phyloP scores from a whole-genome alignment of 164 flowering plant genomes.

The Chloranthus sessilifolius region DNA sequence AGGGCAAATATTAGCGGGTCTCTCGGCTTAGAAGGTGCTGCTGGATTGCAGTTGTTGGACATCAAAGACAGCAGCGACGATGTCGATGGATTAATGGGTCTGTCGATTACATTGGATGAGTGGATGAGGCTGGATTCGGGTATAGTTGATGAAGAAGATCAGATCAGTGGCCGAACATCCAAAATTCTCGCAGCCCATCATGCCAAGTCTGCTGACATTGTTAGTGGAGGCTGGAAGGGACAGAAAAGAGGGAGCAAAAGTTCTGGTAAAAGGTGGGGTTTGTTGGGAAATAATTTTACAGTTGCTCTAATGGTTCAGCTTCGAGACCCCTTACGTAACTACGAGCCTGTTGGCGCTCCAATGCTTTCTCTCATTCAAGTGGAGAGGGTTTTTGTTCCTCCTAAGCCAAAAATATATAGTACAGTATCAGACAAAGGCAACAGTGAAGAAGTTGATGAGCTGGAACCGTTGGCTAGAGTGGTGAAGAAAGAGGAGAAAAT shows the following conservation, averaged over 20 bases:
- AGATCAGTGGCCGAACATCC: slow-evolving; percentile 58
- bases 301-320: slow-evolving; percentile 93
- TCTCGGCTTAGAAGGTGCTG: slow-evolving; percentile 72
- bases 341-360: slow-evolving; percentile 91
- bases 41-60: slow-evolving; percentile 71
- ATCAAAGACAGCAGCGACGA: slow-evolving; percentile 56
- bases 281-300: slow-evolving; percentile 85
- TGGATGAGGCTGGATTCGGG: slow-evolving; percentile 94
- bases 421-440: slow-evolving; percentile 40
- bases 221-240: slow-evolving; percentile 46
- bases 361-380: slow-evolving; percentile 95
- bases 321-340: slow-evolving; percentile 87
- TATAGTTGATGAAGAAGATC: slow-evolving; percentile 62
- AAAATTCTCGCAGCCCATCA: slow-evolving; percentile 89
- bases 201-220: slow-evolving; percentile 44
- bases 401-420: slow-evolving; percentile 68
- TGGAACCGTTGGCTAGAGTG: slow-evolving; percentile 18
- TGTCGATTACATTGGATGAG: slow-evolving; percentile 85
- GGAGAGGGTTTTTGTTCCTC: slow-evolving; percentile 79
- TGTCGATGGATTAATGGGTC: slow-evolving; percentile 79
- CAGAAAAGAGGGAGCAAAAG: slow-evolving; percentile 48
- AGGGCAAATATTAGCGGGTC: slow-evolving; percentile 41
- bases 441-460: slow-evolving; percentile 45
- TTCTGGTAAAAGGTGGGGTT: slow-evolving; percentile 57
- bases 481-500: slow-evolving; percentile 24